A percentile compares a stretch with the other conserved stretches of the same genome.
Conservation (phyloP, 2,329 filamentous ascomycete species). For the Fusarium anguioides region DNA sequence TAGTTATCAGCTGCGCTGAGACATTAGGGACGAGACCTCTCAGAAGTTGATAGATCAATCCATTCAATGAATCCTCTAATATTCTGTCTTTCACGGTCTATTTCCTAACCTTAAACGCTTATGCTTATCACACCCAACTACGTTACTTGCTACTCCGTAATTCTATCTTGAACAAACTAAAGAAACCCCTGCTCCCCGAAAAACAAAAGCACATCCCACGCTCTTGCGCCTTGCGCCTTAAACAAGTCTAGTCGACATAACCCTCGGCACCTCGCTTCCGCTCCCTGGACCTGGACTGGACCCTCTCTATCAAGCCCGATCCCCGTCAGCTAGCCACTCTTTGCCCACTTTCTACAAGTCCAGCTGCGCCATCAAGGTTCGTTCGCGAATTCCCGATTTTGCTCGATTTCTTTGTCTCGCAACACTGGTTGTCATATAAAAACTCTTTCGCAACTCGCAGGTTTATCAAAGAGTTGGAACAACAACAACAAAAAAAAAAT, state of each 20-base stretch:
- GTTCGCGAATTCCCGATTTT: background rate
- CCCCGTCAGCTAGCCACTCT: constrained; percentile 22
- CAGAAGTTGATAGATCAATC: background rate
- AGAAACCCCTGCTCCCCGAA: too few species aligned
- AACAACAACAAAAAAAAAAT: too few species aligned
- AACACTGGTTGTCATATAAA: constrained; percentile 17
- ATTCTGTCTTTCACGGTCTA: background rate
- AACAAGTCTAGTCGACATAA: constrained; percentile 18
- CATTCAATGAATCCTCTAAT: background rate
- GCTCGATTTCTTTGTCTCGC: background rate
- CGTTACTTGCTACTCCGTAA: background rate
- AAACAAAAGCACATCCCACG: constrained; percentile 24
- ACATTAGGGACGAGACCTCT: background rate
- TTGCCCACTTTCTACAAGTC: constrained; percentile 28
- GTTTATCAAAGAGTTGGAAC: constrained; percentile 1
- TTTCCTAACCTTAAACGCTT: background rate
- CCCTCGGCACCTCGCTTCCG: constrained; percentile 41
- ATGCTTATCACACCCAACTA: background rate
- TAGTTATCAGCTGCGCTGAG: constrained; percentile 1
- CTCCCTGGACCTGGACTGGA: constrained; percentile 2
- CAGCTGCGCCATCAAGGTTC: constrained; percentile 35
- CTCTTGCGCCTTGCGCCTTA: constrained; percentile 14
- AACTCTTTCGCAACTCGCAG: constrained; percentile 9
- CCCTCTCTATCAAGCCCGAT: constrained; percentile 23
- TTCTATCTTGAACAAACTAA: too few species aligned